Base-by-base conservation (phyloP, 2,329 filamentous ascomycete genomes). In the Westerdykella ornata region DNA sequence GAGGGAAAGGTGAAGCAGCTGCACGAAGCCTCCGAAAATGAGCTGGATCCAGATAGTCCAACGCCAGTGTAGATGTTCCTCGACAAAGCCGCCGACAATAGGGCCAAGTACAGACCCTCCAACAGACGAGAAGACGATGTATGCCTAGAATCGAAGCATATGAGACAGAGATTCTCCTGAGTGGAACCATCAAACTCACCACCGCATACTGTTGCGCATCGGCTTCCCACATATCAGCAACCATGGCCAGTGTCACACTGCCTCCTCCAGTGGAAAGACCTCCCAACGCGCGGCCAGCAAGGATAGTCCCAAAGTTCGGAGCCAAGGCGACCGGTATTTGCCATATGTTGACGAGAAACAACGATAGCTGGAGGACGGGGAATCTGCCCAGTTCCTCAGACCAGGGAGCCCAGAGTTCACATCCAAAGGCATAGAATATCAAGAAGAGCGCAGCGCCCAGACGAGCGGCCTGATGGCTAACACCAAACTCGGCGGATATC, bases 41-140 rank as follows among this genome's bases (percentile, higher is more conserved):
- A 92, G 76, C 64, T 89, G 85, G 45, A 90, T 84, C 86, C 87
- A 92, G 60, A 90, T 88, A 41, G 75, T 79, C 83, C 83, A 89
- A 49, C 76, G 75, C 85, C 85, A 92, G 1, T 80, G 72, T 0
- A 85, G 71, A 50, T 78, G 80, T 22, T 77, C 64, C 60, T 88
- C 77, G 14, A 82, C 77, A 55, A 88, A 88, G 1, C 84, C 85
- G 50, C 85, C 85, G n/a, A 88, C 74, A 33, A 89, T 82, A 8
- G 85, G 85, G 0, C 85, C 85, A 1, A 89, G 72, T 7, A 88
- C 78, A 0, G 84, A 87, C 11, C 85, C 85, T 17, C 80, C 84
- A 13, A 89, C 85, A 0, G 84, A 88, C 0, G 84, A 88, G 55
- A 89, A 86, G 37, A 88, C 84, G 47, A 83, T 75, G 48, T 61